These are phyloP conservation scores for Alternaria sp. DNA, from an alignment of 2,329 filamentous ascomycete genomes.

Conservation along the genomic window DNA sequence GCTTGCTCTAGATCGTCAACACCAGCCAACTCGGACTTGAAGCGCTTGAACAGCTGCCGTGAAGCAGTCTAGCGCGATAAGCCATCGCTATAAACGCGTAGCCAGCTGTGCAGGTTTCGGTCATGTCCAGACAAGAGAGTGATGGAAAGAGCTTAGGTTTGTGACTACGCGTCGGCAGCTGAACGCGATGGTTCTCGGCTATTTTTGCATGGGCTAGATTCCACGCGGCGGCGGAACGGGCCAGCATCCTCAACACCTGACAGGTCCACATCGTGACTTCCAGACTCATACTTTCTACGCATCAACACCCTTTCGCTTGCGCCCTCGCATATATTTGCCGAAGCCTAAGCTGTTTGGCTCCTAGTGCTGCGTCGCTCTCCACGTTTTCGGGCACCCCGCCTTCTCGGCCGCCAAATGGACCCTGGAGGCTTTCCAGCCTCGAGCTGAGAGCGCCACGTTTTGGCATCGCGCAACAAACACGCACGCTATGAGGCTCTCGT, in stretches of 20 bases:
- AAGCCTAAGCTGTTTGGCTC: accelerated
- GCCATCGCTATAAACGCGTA: neutral
- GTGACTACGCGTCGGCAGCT: neutral
- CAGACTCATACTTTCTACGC: neutral
- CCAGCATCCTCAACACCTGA: neutral
- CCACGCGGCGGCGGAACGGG: neutral
- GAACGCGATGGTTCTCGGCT: neutral
- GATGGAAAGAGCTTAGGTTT: neutral
- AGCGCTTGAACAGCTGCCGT: accelerated
- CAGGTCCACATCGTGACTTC: neutral
- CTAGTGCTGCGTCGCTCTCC: neutral
- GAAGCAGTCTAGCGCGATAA: accelerated
- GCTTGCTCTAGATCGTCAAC: neutral
- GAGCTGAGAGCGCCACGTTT: neutral
- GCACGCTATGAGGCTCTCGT: neutral
- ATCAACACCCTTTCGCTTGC: neutral
- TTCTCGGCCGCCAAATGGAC: neutral
- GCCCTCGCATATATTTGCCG: neutral
- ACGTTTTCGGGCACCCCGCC: neutral
- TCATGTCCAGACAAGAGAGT: neutral
- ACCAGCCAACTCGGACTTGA: neutral
- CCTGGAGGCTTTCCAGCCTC: neutral
- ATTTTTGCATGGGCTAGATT: neutral
- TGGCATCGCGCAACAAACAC: neutral
- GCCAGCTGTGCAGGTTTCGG: neutral